A percentile compares a stretch with the other conserved stretches of the same genome.
Evolutionary conservation across 805 yeast species (phyloP).

Genomic region (Teunomyces barrocoloradensis): DNA sequence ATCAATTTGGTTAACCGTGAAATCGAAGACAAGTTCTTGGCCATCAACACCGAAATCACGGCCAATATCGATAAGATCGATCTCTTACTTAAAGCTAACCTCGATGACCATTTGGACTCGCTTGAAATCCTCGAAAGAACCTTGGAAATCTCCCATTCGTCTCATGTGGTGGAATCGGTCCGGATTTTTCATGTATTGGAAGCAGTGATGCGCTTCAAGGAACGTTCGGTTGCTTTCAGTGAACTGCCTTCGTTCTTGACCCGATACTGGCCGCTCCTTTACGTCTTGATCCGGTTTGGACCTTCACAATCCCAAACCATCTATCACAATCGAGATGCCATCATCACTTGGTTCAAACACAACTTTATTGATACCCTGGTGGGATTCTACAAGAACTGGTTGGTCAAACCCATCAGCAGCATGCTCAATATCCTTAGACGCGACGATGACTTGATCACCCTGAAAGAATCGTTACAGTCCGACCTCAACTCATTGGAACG

Average conservation of each 20-base stretch:
- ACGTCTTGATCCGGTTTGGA: conserved; percentile 45
- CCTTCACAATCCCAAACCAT: conserved; percentile 47
- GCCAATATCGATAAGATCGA: conserved; percentile 23
- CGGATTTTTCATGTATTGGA: conserved; percentile 6
- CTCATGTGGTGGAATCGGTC: conserved; percentile 1
- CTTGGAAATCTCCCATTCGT: neutral
- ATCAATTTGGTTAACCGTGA: conserved; percentile 24
- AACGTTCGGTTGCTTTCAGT: neutral
- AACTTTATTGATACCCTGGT: conserved; percentile 60
- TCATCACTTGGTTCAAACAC: conserved; percentile 53
- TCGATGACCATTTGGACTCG: conserved; percentile 3
- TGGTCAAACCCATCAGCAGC: conserved; percentile 68
- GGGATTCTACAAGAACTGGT: conserved; percentile 82
- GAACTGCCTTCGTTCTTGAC: conserved; percentile 38
- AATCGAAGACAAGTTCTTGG: conserved; percentile 19
- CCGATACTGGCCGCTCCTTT: conserved; percentile 67
- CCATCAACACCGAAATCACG: conserved; percentile 21
- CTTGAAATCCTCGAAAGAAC: conserved; percentile 11
- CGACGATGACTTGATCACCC: conserved; percentile 74
- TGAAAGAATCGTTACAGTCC: conserved; percentile 72
- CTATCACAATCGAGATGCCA: conserved; percentile 51
- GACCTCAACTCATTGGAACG: conserved; percentile 80
- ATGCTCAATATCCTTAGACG: conserved; percentile 80
- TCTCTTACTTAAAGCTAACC: conserved; percentile 18
- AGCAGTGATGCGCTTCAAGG: neutral